These are phyloP conservation scores for Phytophthora pseudosyringae DNA, from an alignment of 352 stramenopile genomes.

Conservation along the genomic window DNA sequence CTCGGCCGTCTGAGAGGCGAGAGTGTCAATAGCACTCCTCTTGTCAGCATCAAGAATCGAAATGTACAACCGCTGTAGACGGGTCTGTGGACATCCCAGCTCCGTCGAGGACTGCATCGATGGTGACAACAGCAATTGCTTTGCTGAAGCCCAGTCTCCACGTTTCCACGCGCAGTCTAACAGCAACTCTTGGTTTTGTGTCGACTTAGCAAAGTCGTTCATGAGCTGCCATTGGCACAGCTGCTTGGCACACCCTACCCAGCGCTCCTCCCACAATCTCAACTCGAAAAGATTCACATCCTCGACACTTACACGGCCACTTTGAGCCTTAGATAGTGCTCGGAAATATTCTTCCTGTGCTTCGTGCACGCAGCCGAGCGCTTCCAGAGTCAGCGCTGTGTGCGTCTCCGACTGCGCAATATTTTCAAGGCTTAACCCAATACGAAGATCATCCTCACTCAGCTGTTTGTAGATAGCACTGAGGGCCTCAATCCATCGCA, in stretches of 20 bases:
- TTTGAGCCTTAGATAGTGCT: slow-evolving; percentile 80
- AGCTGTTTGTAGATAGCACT: slow-evolving; percentile 88
- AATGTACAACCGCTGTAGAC: slow-evolving; percentile 89
- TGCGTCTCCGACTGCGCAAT: slow-evolving; percentile 78
- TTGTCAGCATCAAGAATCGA: slow-evolving; percentile 88
- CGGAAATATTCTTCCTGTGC: slow-evolving; percentile 90
- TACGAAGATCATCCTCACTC: slow-evolving; percentile 84
- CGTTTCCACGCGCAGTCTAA: slow-evolving; percentile 94
- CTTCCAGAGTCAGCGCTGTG: slow-evolving; percentile 76
- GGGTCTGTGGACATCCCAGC: slow-evolving; percentile 75
- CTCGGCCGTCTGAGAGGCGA: slow-evolving; percentile 78
- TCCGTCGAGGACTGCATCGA: slow-evolving; percentile 71
- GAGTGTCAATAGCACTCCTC: slow-evolving; percentile 63
- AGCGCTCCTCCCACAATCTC: slow-evolving; percentile 88
- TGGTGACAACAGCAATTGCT: slow-evolving; percentile 73
- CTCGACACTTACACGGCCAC: slow-evolving; percentile 71
- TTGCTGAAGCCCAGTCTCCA: slow-evolving; percentile 88
- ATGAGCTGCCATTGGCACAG: slow-evolving; percentile 94
- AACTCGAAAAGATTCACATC: slow-evolving; percentile 89
- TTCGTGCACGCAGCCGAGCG: slow-evolving; percentile 85
- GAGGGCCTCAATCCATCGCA: slow-evolving; percentile 89
- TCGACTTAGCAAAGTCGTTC: slow-evolving; percentile 92
- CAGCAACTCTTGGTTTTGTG: slow-evolving; percentile 92
- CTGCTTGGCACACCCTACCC: slow-evolving; percentile 92
- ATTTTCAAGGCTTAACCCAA: slow-evolving; percentile 82